Conservation (phyloP, 805 yeast genomes). For the Monosporozyma unispora region DNA sequence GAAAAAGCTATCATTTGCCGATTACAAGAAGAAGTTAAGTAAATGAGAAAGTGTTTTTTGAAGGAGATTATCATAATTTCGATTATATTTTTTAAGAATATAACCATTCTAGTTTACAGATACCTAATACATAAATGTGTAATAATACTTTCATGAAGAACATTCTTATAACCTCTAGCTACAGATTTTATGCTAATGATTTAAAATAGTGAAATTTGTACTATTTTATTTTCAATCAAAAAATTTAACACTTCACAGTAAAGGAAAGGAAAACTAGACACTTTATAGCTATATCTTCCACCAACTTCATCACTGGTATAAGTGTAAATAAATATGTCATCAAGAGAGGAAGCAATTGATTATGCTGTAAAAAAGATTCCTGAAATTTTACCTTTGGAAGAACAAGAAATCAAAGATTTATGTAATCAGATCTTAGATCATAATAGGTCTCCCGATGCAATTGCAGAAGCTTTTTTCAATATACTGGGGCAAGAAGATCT, state of each 20-base stretch:
- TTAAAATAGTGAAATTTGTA: not conserved
- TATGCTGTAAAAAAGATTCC: conserved; percentile 25
- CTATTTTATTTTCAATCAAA: not conserved
- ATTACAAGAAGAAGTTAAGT: conserved; percentile 26
- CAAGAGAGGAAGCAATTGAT: conserved; percentile 18
- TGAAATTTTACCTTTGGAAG: conserved; percentile 25
- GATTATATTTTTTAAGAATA: not conserved
- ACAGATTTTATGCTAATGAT: not conserved
- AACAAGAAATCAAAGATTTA: conserved; percentile 19
- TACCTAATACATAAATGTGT: not conserved
- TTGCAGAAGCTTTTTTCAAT: conserved; percentile 25
- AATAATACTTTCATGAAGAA: not conserved
- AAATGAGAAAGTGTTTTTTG: conserved; percentile 5
- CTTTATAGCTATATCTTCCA: no score
- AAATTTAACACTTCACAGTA: not conserved
- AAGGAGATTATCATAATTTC: not conserved
- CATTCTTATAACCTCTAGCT: not conserved
- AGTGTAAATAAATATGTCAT: not conserved
- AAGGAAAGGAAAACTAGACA: no score
- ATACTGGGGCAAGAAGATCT: conserved; percentile 27
- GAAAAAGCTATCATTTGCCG: conserved; percentile 32
- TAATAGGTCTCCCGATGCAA: conserved; percentile 14
- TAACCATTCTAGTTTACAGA: not conserved
- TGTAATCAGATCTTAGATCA: conserved; percentile 23
- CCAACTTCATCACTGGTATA: not conserved